A percentile compares a stretch with the other conserved stretches of the same genome.
Conservation (phyloP, 768 basidiomycete genomes). For the Glaciozyma antarctica region DNA sequence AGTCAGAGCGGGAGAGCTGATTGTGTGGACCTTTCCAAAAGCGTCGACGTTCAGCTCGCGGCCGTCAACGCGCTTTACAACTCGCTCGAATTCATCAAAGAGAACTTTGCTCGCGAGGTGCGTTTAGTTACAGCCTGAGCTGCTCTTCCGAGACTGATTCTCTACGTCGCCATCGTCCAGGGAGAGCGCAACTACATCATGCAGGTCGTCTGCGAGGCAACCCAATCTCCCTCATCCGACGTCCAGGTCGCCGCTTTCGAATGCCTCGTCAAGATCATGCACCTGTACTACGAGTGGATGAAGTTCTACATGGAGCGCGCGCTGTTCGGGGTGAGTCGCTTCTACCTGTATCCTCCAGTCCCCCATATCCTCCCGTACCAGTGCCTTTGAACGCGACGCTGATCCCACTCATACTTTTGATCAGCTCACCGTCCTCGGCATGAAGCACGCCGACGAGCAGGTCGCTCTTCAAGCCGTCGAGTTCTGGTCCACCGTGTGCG, state of each 20-base stretch:
- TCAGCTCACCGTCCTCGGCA: constrained; percentile 90
- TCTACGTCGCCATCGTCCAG: constrained; percentile 45
- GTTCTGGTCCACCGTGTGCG: constrained; percentile 99
- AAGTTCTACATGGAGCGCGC: constrained; percentile 98
- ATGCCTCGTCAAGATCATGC: constrained; percentile 92
- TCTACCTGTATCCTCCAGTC: not conserved
- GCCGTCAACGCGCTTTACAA: constrained; percentile 88
- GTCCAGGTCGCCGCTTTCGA: constrained; percentile 97
- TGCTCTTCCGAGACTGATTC: not conserved
- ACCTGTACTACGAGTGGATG: constrained; percentile 98
- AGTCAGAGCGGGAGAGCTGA: not conserved
- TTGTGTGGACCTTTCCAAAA: not conserved
- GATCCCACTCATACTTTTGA: constrained; percentile 24
- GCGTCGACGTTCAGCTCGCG: constrained; percentile 78
- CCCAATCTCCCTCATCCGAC: constrained; percentile 64
- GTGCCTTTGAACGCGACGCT: constrained; percentile 5
- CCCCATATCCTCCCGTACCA: not conserved
- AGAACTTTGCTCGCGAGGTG: constrained; percentile 96
- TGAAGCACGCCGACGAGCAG: constrained; percentile 83
- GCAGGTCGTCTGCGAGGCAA: constrained; percentile 99
- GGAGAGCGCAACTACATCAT: constrained; percentile 99
- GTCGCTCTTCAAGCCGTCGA: constrained; percentile 95
- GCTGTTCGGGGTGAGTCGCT: constrained; percentile 71
- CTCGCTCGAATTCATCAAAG: constrained; percentile 92
- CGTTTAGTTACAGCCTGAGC: constrained; percentile 35